Conservation (phyloP, 352 stramenopile genomes). For the Chrysophaeum taylorii region DNA sequence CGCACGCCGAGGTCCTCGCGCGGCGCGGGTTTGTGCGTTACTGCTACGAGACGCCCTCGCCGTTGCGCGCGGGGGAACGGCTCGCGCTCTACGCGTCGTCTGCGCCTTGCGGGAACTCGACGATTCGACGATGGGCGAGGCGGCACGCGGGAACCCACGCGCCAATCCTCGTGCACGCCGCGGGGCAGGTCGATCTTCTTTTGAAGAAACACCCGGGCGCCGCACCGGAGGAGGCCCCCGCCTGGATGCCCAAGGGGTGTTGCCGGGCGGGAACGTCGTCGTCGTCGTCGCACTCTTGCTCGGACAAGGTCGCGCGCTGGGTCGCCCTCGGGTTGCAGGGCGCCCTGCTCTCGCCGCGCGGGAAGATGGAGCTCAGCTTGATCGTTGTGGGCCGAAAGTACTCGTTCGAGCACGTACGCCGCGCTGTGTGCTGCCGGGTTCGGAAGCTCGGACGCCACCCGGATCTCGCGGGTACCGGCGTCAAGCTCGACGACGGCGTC, state of each 20-base stretch:
- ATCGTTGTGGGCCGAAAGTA: slow-evolving; percentile 26
- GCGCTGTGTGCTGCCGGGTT: slow-evolving; percentile 16
- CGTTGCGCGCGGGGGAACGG: background rate
- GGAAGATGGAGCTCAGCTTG: slow-evolving; percentile 4
- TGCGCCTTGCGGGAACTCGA: slow-evolving; percentile 26
- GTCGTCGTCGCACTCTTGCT: slow-evolving; percentile 16
- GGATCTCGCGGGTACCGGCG: slow-evolving; percentile 9
- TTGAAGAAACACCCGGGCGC: slow-evolving; percentile 10
- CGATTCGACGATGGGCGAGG: slow-evolving; percentile 22
- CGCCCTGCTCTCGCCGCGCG: slow-evolving; percentile 12
- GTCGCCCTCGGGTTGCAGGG: slow-evolving; percentile 23
- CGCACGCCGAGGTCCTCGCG: slow-evolving; percentile 24
- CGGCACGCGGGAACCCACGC: no score
- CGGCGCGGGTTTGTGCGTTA: slow-evolving; percentile 17
- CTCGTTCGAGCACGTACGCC: slow-evolving; percentile 10
- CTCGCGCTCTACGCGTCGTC: slow-evolving; percentile 24
- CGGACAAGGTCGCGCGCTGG: slow-evolving; percentile 29
- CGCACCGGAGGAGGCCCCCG: background rate
- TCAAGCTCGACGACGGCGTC: slow-evolving; percentile 8
- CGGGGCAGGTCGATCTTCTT: slow-evolving; percentile 21
- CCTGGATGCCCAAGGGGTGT: background rate
- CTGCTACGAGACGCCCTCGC: background rate
- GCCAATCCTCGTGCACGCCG: background rate
- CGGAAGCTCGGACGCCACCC: slow-evolving; percentile 2
- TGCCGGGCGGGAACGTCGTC: background rate